phyloP scores from a whole-genome alignment of 495 filamentous ascomycete genomes.

The Jackrogersella minutella region DNA sequence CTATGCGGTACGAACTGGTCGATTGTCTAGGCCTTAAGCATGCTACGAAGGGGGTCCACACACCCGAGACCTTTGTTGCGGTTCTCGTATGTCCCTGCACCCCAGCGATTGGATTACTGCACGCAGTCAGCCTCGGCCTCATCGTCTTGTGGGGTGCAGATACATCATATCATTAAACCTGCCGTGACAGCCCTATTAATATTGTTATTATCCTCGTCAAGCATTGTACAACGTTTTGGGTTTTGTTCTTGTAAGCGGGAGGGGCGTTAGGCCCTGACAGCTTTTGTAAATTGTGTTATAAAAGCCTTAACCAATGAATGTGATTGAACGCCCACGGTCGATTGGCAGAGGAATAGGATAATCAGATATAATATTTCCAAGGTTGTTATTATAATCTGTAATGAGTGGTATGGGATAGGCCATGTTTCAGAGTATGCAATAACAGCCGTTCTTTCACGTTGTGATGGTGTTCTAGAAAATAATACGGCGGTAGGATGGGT shows the following conservation, averaged over 20 bases:
- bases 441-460: slow-evolving; percentile 16
- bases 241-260: not conserved
- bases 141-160: slow-evolving; percentile 42
- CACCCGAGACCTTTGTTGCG: slow-evolving; percentile 24
- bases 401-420: slow-evolving; percentile 19
- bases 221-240: not conserved
- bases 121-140: slow-evolving; percentile 39
- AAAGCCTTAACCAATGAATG: not conserved
- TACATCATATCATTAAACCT: slow-evolving; percentile 15
- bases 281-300: not conserved
- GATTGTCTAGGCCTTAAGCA: slow-evolving; percentile 26
- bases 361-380: slow-evolving; percentile 4
- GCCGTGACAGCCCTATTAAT: slow-evolving; percentile 16
- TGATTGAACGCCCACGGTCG: not conserved
- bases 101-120: slow-evolving; percentile 34
- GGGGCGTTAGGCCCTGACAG: not conserved
- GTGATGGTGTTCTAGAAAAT: slow-evolving; percentile 40
- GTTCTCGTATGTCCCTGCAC: slow-evolving; percentile 27
- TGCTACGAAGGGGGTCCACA: slow-evolving; percentile 19
- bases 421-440: slow-evolving; percentile 40
- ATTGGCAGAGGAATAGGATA: not conserved
- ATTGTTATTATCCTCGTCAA: slow-evolving; percentile 7
- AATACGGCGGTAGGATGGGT: slow-evolving; percentile 2
- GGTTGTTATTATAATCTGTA: slow-evolving; percentile 5
- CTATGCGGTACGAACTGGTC: slow-evolving; percentile 13